These are phyloP conservation scores for Aspergillus aculeatinus DNA, from an alignment of 2,329 filamentous ascomycete genomes.

Conservation along the genomic window DNA sequence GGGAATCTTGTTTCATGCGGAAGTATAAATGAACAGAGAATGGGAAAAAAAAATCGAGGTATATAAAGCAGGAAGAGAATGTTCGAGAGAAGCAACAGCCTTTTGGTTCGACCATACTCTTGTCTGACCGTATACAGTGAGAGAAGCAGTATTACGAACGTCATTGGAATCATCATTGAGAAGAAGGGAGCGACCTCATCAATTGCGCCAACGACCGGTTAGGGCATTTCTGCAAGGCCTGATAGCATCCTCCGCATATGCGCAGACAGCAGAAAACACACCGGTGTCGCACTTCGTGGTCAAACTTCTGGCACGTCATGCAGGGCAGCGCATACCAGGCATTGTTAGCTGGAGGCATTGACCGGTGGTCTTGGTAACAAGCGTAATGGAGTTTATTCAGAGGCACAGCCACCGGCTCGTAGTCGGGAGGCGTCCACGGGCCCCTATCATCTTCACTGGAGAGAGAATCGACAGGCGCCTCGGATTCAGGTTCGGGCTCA, in stretches of 20 bases:
- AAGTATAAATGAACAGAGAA: slow-evolving; percentile 1
- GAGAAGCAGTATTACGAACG: background rate
- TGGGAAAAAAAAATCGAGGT: background rate
- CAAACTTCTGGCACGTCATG: slow-evolving; percentile 44
- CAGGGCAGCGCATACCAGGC: slow-evolving; percentile 43
- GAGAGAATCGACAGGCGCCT: slow-evolving; percentile 19
- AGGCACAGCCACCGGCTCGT: slow-evolving; percentile 34
- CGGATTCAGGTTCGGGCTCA: slow-evolving; percentile 25
- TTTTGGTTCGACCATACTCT: background rate
- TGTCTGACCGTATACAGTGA: background rate
- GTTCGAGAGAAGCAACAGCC: background rate
- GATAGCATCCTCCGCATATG: slow-evolving; percentile 38
- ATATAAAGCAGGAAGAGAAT: background rate
- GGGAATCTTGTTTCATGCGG: background rate
- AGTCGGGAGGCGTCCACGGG: slow-evolving; percentile 31
- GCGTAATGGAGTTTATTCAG: slow-evolving; percentile 37
- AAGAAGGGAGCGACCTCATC: slow-evolving; percentile 23
- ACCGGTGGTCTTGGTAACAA: slow-evolving; percentile 42
- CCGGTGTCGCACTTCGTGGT: slow-evolving; percentile 38
- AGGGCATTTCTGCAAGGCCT: slow-evolving; percentile 33
- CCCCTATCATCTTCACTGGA: slow-evolving; percentile 21
- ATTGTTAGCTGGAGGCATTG: slow-evolving; percentile 39
- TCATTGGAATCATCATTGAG: background rate
- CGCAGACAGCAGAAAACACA: slow-evolving; percentile 46
- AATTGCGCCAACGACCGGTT: slow-evolving; percentile 35